Evolutionary conservation across 2,329 filamentous ascomycete species (phyloP).

Genomic region (Claviceps cyperi): DNA sequence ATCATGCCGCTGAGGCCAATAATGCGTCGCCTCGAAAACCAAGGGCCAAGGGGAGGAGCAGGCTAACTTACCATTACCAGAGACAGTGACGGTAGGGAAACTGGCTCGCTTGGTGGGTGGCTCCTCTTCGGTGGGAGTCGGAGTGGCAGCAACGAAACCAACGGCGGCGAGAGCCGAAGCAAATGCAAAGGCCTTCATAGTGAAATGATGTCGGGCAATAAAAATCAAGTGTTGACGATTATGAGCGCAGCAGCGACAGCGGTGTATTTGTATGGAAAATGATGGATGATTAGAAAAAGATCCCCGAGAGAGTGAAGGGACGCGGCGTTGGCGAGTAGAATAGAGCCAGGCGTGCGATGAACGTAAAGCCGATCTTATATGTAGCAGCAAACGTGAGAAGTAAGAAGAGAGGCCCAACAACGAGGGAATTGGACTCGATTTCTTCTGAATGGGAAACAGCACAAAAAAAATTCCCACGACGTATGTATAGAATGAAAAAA

Average conservation of each 20-base stretch:
- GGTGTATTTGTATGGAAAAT: not conserved
- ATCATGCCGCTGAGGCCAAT: too few relatives aligned
- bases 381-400: slow-evolving; percentile 5
- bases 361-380: slow-evolving; percentile 5
- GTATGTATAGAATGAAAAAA: not conserved
- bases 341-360: slow-evolving; percentile 2
- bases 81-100: slow-evolving; percentile 35
- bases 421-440: slow-evolving; percentile 20
- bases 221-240: not conserved
- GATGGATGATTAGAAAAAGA: not conserved
- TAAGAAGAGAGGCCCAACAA: slow-evolving; percentile 19
- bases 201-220: slow-evolving; percentile 14
- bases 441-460: slow-evolving; percentile 5
- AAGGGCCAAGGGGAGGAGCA: too few relatives aligned
- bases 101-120: slow-evolving; percentile 35
- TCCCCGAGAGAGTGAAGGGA: slow-evolving; percentile 9
- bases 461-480: slow-evolving; percentile 1
- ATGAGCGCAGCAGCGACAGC: not conserved
- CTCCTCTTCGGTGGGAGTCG: slow-evolving; percentile 34
- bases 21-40: too few relatives aligned
- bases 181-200: slow-evolving; percentile 35
- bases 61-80: slow-evolving; percentile 37
- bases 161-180: slow-evolving; percentile 34
- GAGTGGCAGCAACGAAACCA: slow-evolving; percentile 29
- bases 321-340: slow-evolving; percentile 2